phyloP scores from a whole-genome alignment of 345 rosid genomes.

The Corymbia maculata region DNA sequence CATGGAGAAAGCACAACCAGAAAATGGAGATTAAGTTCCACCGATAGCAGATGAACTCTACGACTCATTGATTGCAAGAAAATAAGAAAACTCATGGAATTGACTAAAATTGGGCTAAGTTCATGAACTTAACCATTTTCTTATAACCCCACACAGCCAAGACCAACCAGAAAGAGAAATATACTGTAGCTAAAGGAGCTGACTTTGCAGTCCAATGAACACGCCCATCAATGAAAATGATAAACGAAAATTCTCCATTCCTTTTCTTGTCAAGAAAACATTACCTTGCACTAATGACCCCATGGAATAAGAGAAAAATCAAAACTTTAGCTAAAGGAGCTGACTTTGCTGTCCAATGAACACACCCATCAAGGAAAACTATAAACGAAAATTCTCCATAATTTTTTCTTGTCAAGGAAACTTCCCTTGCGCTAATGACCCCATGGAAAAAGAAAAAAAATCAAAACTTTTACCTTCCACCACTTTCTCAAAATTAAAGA shows the following conservation, averaged over 20 bases:
- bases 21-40: background rate
- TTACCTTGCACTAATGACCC: background rate
- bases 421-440: background rate
- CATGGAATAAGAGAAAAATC: background rate
- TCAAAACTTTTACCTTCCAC: background rate
- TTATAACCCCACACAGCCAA: background rate
- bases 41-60: background rate
- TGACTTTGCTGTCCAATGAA: background rate
- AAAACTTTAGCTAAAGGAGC: background rate
- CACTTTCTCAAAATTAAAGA: background rate
- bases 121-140: background rate
- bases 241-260: background rate
- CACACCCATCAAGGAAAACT: background rate
- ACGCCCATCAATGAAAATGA: background rate
- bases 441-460: background rate
- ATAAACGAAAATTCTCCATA: background rate
- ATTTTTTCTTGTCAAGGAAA: background rate
- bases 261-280: background rate
- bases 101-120: background rate
- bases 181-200: background rate
- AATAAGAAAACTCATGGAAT: background rate
- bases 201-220: background rate
- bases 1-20: background rate
- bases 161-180: background rate
- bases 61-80: background rate